Conservation (phyloP, 768 basidiomycete genomes). For the Agrocybe pediades region DNA sequence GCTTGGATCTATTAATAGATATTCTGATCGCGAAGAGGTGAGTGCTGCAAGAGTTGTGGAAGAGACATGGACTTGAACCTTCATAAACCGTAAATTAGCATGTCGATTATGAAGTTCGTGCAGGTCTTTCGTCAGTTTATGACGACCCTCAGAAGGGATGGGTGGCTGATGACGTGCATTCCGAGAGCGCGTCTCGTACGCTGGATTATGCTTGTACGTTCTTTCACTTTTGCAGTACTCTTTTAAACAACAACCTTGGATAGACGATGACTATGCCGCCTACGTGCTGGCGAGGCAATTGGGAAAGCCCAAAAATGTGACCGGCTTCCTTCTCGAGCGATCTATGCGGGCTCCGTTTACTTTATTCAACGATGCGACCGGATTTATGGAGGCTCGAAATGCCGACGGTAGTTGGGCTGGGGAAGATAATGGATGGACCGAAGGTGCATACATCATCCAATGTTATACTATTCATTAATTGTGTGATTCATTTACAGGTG, state of each 20-base stretch:
- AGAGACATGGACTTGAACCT: neutral
- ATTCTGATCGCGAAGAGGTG: constrained; percentile 74
- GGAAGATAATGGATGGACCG: constrained; percentile 74
- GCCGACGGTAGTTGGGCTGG: constrained; percentile 74
- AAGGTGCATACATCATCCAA: constrained; percentile 47
- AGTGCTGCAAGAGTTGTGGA: neutral
- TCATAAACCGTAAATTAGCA: constrained; percentile 35
- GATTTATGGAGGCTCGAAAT: constrained; percentile 83
- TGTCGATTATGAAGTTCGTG: constrained; percentile 81
- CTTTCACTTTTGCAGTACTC: neutral
- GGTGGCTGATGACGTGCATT: constrained; percentile 79
- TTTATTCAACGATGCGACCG: constrained; percentile 68
- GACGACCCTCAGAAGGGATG: constrained; percentile 54
- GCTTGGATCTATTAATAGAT: constrained; percentile 36
- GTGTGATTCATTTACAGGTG: no score
- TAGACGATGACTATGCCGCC: constrained; percentile 80
- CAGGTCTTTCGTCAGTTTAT: constrained; percentile 75
- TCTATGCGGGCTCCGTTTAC: constrained; percentile 58
- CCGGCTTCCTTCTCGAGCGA: constrained; percentile 52
- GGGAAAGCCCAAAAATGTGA: constrained; percentile 48
- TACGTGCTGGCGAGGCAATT: constrained; percentile 61
- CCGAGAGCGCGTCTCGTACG: constrained; percentile 78
- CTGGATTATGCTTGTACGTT: constrained; percentile 75
- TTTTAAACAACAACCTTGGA: neutral
- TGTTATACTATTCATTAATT: no score